A percentile compares a stretch with the other conserved stretches of the same genome.
Evolutionary conservation across 108 stramenopile species (phyloP).

Genomic region (Cyclotella baltica): DNA sequence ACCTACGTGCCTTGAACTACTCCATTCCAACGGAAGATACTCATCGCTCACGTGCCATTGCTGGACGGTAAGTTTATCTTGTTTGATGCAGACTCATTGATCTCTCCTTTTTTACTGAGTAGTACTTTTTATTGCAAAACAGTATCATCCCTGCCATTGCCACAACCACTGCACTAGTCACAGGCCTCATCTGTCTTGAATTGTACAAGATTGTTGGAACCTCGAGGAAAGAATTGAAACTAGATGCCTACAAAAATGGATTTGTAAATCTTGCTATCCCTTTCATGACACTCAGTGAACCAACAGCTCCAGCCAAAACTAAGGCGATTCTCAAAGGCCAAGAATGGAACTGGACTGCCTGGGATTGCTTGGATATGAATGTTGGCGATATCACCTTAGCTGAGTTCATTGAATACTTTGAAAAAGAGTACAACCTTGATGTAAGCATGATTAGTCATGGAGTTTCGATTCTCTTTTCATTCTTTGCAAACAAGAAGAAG

Average conservation of each 20-base stretch:
- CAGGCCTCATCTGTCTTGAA: constrained; percentile 96
- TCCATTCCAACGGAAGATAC: constrained; percentile 97
- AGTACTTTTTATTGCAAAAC: neutral
- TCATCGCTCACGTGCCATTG: constrained; percentile 97
- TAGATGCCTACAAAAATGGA: constrained; percentile 95
- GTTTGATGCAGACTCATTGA: neutral
- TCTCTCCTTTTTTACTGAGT: neutral
- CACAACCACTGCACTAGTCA: constrained; percentile 98
- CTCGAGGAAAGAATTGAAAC: constrained; percentile 84
- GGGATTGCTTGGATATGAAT: constrained; percentile 96
- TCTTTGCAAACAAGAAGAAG: constrained; percentile 97
- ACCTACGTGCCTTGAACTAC: constrained; percentile 97
- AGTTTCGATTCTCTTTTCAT: constrained; percentile 95
- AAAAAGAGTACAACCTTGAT: constrained; percentile 95
- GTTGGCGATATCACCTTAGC: constrained; percentile 88
- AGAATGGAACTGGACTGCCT: constrained; percentile 97
- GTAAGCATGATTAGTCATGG: constrained; percentile 97
- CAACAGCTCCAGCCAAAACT: constrained; percentile 88
- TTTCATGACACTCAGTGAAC: constrained; percentile 96
- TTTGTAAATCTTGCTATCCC: constrained; percentile 97
- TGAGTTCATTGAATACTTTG: constrained; percentile 92
- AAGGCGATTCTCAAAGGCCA: constrained; percentile 87
- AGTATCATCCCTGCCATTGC: constrained; percentile 99
- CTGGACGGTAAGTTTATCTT: constrained; percentile 66
- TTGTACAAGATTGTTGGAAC: constrained; percentile 96